Percentiles rank a stretch among this genome's conserved stretches.
phyloP scores from a whole-genome alignment of 208 protist genomes.

The Wallacemonas rigidus region DNA sequence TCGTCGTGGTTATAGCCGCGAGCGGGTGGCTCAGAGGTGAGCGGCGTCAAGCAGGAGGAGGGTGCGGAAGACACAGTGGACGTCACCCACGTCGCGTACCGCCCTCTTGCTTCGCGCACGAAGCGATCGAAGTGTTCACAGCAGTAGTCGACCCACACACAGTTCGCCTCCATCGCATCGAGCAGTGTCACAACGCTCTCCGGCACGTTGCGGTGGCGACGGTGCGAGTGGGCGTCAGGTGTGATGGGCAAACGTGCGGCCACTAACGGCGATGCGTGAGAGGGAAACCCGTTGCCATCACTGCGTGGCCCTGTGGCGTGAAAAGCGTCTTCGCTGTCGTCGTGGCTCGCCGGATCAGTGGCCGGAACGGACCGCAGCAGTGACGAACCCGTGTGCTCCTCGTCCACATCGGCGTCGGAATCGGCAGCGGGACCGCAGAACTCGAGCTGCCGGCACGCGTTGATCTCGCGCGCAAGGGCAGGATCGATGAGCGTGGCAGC shows the following conservation, averaged over 20 bases:
- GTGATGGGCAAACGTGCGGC: slow-evolving; percentile 1
- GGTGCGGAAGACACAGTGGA: slow-evolving; percentile 1
- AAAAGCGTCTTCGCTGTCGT: too few species aligned
- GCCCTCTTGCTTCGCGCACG: slow-evolving; percentile 27
- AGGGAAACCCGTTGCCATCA: too few species aligned
- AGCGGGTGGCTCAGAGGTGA: slow-evolving; percentile 3
- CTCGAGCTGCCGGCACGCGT: slow-evolving; percentile 18
- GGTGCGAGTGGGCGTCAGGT: slow-evolving; percentile 10
- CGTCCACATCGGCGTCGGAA: not conserved
- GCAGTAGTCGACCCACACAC: slow-evolving; percentile 74
- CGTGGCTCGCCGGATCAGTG: too few species aligned
- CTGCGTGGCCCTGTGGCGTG: too few species aligned
- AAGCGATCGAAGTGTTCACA: slow-evolving; percentile 57
- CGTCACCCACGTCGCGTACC: slow-evolving; percentile 18
- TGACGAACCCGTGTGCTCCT: slow-evolving; percentile 4
- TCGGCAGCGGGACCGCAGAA: slow-evolving; percentile 7
- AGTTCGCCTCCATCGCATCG: slow-evolving; percentile 62
- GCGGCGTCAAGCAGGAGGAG: slow-evolving; percentile 20
- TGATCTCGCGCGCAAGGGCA: not conserved
- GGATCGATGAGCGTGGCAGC: not conserved
- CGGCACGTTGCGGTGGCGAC: slow-evolving; percentile 9
- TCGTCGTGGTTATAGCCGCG: not conserved
- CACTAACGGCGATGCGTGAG: not conserved
- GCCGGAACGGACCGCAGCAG: too few species aligned
- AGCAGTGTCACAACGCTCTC: slow-evolving; percentile 25